These are phyloP conservation scores for Haematococcus lacustris DNA, from an alignment of 139 green algal species.

Conservation along the genomic window DNA sequence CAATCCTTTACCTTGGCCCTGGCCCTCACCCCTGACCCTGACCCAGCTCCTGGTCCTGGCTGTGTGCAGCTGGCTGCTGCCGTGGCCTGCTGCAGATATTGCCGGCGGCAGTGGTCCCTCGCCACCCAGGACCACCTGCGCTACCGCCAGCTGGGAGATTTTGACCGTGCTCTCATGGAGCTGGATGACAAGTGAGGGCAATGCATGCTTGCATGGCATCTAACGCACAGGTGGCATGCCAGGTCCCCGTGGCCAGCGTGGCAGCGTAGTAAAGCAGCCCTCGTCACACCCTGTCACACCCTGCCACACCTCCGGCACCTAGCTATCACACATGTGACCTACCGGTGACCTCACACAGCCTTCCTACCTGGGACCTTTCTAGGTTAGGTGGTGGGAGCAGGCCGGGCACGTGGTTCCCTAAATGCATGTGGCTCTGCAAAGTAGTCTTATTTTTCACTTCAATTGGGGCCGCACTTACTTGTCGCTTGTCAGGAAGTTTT, in stretches of 20 bases:
- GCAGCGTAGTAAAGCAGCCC: background rate
- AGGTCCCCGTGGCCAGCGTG: background rate
- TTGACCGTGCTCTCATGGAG: constrained; percentile 68
- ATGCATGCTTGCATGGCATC: background rate
- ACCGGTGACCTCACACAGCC: background rate
- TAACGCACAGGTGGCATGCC: background rate
- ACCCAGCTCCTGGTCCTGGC: background rate
- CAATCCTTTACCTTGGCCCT: too few relatives aligned
- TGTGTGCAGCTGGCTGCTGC: background rate
- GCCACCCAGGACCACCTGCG: constrained; percentile 70
- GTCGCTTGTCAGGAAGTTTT: background rate
- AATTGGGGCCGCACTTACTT: too few relatives aligned
- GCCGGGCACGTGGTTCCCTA: background rate
- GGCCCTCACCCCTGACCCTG: too few relatives aligned
- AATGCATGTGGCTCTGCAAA: too few relatives aligned
- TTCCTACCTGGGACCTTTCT: background rate
- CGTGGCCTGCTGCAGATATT: constrained; percentile 26
- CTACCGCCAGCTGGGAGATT: constrained; percentile 71
- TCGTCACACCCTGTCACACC: background rate
- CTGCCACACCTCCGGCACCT: background rate
- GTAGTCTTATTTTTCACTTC: too few relatives aligned
- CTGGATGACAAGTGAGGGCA: constrained; percentile 52
- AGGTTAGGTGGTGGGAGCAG: too few relatives aligned
- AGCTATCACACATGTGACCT: background rate
- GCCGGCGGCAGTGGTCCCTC: constrained; percentile 76